Base-by-base conservation (phyloP, 1,139 yeast genomes). In the Pichia sp. region DNA sequence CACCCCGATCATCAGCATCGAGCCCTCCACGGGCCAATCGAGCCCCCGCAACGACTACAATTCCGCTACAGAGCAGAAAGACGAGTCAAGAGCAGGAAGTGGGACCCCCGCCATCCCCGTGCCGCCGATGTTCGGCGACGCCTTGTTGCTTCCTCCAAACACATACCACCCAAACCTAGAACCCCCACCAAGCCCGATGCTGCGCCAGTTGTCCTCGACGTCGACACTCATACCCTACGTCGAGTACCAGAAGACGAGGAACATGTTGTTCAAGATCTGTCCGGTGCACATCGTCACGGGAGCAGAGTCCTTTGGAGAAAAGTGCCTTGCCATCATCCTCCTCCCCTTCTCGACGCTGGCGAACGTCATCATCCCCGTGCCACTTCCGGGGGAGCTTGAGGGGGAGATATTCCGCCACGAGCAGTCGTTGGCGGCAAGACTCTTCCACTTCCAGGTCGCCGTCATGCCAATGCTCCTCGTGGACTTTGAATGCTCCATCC, bases 301-400 rank as follows among this genome's bases (percentile, higher is more conserved):
- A 1, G 41, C 56, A 9, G 25, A 36, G 2, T 41, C 56, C 8
- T 3, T 41, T 3, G 47, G 52, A 19, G 67, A 62, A 47, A 58
- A 59, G 10, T 22, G 55, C 7, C 53, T 60, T 25, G 56, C 58
- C 22, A 26, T 65, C 2, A 16, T 60, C 3, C 56, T 60, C 9
- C 36, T 60, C 3, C 70, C 70, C 19, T 46, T 63, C 10, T 51
- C 56, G 0, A 46, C 61, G 6, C 4, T 60, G 2, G 56, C 63
- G 45, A 66, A 64, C 44, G 19, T 60, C 1, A 46, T 59, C 13
- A 54, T 66, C 4, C 69, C 70, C 5, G 51, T 62, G 1, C 67
- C 68, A 2, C 41, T 59, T 19, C 58, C 60, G 22, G 31, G 45
- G 3, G 52, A 52, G 45, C 42, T 58, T 3, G 41, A 44, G 4